Evolutionary conservation across 2,329 filamentous ascomycete species (phyloP), one percentile per base, ranked within the genome.

Genomic region (Fusarium aywerte): DNA sequence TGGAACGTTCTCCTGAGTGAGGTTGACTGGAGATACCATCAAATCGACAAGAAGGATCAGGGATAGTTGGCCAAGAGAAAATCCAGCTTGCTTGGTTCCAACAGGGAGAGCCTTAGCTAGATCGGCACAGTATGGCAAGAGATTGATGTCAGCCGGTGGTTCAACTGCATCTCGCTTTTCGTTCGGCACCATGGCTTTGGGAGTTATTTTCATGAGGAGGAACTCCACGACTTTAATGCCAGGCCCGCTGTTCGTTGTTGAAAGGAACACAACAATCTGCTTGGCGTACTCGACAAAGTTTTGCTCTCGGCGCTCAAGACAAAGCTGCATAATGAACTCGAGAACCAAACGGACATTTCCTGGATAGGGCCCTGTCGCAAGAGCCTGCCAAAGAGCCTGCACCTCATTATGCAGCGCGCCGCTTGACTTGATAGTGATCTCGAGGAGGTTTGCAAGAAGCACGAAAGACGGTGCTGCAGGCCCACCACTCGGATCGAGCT

Each of bases 271-370:
- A 16, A 98, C 93, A 51, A 99, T 96, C 77, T 99, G 96, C 80
- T 98, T 99, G 7, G 95, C 95, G 75, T 96, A 97, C 71, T 97
- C 93, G 55, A 99, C 95, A 77, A 97, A 99, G 72, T 97, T 98
- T 74, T 99, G 96, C 77, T 99, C 96, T 47, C 95, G 89, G 31
- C 95, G 89, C 73, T 99, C 96, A 12, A 99, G 82, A 71, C 96
- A 99, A 6, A 98, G 85, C 27, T 89, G 90, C 78, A 99, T 98
- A 78, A 99, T 96, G 75, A 99, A 99, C 76, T 98, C 94, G 1
- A 99, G 85, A 13, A 98, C 92, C 32, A 99, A 83, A 56, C 96
- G 92, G 12, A 99, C 96, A 73, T 99, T 99, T 20, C 94, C 95
- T 10, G 89, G 92, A 77, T 97, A 91, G 0, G 94, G 94, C 0